phyloP scores from a whole-genome alignment of 257 asterid species.

The Pogostemon cablin region DNA sequence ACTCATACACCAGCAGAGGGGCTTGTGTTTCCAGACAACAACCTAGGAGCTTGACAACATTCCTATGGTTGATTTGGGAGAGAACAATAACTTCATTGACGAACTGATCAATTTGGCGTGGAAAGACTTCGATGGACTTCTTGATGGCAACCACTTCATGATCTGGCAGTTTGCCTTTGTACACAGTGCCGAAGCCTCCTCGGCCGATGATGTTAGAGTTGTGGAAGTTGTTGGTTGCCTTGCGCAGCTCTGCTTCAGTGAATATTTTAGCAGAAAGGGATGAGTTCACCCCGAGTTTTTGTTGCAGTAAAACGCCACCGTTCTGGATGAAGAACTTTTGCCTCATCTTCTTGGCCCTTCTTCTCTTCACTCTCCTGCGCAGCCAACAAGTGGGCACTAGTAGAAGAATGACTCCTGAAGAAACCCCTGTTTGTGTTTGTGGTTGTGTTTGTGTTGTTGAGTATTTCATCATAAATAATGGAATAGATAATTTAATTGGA shows the following conservation, averaged over 20 bases:
- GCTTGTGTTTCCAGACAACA: constrained; percentile 45
- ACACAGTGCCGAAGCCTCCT: constrained; percentile 30
- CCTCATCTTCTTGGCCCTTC: constrained; percentile 12
- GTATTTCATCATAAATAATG: too few species aligned
- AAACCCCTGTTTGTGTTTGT: constrained; percentile 29
- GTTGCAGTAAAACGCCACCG: constrained; percentile 36
- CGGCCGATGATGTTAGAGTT: not conserved
- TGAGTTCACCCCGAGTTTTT: constrained; percentile 34
- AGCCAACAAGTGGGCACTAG: constrained; percentile 26
- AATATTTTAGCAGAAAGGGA: constrained; percentile 15
- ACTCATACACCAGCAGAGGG: constrained; percentile 41
- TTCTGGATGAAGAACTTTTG: constrained; percentile 23
- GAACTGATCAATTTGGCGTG: constrained; percentile 41
- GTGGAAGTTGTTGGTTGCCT: constrained; percentile 28
- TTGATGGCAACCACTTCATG: constrained; percentile 30
- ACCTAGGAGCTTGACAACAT: constrained; percentile 46
- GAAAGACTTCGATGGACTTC: constrained; percentile 30
- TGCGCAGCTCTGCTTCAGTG: constrained; percentile 11
- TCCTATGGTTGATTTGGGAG: constrained; percentile 37
- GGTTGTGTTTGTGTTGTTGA: not conserved
- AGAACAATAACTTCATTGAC: constrained; percentile 42
- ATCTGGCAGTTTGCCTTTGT: constrained; percentile 23
- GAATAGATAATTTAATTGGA: too few species aligned
- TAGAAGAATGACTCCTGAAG: constrained; percentile 31
- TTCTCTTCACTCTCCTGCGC: constrained; percentile 33